Evolutionary conservation across 2,329 filamentous ascomycete genomes (phyloP).

Genomic region (Cladophialophora immunda): DNA sequence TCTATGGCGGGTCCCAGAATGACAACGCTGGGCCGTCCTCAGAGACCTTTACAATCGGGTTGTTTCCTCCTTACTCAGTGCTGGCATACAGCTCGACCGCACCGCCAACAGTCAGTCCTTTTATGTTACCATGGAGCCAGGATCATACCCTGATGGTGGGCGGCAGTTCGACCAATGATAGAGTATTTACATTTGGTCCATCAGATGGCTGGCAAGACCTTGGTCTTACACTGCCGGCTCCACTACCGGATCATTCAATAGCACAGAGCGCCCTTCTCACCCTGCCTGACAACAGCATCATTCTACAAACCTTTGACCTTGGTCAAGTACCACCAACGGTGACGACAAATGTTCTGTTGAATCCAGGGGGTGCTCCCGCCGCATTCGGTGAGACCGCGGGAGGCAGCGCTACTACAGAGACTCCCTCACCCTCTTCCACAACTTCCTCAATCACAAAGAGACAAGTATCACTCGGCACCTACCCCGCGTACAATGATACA

Average conservation of each 20-base stretch:
- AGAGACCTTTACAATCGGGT: slow-evolving; percentile 77
- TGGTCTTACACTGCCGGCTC: slow-evolving; percentile 68
- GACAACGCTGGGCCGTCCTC: slow-evolving; percentile 67
- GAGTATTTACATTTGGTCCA: slow-evolving; percentile 76
- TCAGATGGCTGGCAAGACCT: slow-evolving; percentile 72
- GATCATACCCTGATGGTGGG: slow-evolving; percentile 78
- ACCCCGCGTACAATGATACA: slow-evolving; percentile 81
- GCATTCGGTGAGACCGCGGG: slow-evolving; percentile 59
- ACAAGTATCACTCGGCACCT: slow-evolving; percentile 68
- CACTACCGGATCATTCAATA: slow-evolving; percentile 66
- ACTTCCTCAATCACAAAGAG: slow-evolving; percentile 55
- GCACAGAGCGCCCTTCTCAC: slow-evolving; percentile 72
- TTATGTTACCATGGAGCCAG: slow-evolving; percentile 77
- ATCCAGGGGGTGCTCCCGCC: slow-evolving; percentile 63
- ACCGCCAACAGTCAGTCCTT: slow-evolving; percentile 71
- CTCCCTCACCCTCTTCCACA: slow-evolving; percentile 41
- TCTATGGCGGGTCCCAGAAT: slow-evolving; percentile 80
- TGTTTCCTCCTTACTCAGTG: slow-evolving; percentile 71
- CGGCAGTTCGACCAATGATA: slow-evolving; percentile 70
- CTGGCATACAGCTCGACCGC: slow-evolving; percentile 66
- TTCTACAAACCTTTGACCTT: slow-evolving; percentile 81
- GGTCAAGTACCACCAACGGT: slow-evolving; percentile 77
- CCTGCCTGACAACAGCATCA: slow-evolving; percentile 79
- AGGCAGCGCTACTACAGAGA: slow-evolving; percentile 49
- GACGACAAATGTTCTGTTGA: slow-evolving; percentile 72